Evolutionary conservation across 169 alveolate species (phyloP).

Genomic region (Theileria orientalis): DNA sequence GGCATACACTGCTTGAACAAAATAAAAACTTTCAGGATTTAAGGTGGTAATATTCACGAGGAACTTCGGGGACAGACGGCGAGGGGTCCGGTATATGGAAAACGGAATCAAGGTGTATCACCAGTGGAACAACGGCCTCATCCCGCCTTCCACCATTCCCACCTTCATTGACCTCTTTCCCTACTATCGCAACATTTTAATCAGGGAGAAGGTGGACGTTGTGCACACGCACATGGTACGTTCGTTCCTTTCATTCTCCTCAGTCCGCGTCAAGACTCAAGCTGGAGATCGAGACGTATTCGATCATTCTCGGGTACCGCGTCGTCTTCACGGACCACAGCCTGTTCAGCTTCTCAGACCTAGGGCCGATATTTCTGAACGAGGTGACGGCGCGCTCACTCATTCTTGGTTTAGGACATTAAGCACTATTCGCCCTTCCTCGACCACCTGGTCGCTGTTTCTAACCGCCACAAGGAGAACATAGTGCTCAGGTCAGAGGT

Average conservation of each 20-base stretch:
- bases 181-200: conserved; percentile 87
- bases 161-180: conserved; percentile 60
- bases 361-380: conserved; percentile 92
- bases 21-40: conserved; percentile 80
- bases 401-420: conserved; percentile 15
- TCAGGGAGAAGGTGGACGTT: conserved; percentile 94
- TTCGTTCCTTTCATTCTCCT: not conserved
- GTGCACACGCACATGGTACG: conserved; percentile 81
- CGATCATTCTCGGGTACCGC: conserved; percentile 70
- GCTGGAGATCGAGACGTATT: conserved; percentile 48
- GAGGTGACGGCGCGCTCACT: conserved; percentile 80
- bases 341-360: conserved; percentile 94
- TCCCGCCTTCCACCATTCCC: conserved; percentile 62
- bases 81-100: conserved; percentile 95
- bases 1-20: not conserved
- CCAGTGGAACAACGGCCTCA: conserved; percentile 85
- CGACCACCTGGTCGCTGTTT: conserved; percentile 92
- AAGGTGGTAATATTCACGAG: conserved; percentile 96
- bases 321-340: conserved; percentile 99
- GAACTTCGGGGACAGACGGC: conserved; percentile 85
- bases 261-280: conserved; percentile 47
- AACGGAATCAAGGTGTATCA: conserved; percentile 98
- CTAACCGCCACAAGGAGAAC: conserved; percentile 94
- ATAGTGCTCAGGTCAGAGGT: conserved; percentile 91
- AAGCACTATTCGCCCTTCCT: conserved; percentile 68